Percentiles rank a stretch among this genome's conserved stretches.
phyloP scores from a whole-genome alignment of 192 early-diverging fungal genomes.

The Linnemannia hyalina region DNA sequence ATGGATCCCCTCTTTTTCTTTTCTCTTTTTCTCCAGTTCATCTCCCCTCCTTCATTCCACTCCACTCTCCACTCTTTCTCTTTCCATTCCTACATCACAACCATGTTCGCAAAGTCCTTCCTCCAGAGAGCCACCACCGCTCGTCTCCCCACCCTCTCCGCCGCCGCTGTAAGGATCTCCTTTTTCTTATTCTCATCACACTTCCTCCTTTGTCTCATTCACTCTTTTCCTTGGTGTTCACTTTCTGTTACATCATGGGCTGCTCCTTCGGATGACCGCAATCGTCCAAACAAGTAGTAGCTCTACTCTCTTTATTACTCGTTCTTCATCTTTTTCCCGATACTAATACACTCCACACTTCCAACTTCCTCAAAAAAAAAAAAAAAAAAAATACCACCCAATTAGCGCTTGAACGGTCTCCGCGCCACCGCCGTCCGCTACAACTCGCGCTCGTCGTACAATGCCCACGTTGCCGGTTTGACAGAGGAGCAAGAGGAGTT shows the following conservation, averaged over 20 bases:
- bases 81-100: background rate
- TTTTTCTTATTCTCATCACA: background rate
- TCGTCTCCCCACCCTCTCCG: constrained; percentile 41
- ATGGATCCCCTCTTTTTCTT: constrained; percentile 3
- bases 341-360: background rate
- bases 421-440: constrained; percentile 33
- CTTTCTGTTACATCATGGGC: background rate
- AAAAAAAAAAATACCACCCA: background rate
- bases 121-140: constrained; percentile 44
- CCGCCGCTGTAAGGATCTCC: constrained; percentile 35
- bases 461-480: constrained; percentile 81
- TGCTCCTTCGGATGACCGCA: no score
- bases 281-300: no score
- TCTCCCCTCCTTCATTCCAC: background rate
- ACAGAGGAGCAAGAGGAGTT: constrained; percentile 80
- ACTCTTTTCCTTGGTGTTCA: background rate
- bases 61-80: constrained; percentile 5
- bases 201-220: background rate
- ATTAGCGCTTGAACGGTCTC: constrained; percentile 38
- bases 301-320: no score
- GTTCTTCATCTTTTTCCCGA: no score
- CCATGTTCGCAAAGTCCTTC: constrained; percentile 55
- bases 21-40: constrained; percentile 10
- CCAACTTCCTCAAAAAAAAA: background rate
- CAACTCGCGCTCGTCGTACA: constrained; percentile 69